A percentile compares a stretch with the other conserved stretches of the same genome.
phyloP scores from a whole-genome alignment of 768 basidiomycete species.

The Pleurotus ostreatus region DNA sequence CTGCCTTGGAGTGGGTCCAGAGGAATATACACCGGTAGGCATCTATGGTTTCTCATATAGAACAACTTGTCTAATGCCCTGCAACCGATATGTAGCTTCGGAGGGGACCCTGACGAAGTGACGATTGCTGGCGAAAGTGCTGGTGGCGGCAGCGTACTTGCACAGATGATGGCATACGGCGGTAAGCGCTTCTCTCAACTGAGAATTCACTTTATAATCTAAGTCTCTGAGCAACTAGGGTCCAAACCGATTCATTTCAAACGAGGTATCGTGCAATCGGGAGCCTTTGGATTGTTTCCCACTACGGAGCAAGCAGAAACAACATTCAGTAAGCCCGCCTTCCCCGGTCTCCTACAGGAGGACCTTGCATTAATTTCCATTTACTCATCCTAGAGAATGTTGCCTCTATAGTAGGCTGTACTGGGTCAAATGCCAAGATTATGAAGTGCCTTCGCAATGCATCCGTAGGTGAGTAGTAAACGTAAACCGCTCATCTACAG shows the following conservation, averaged over 20 bases:
- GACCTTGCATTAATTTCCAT: background rate
- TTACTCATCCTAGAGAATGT: slow-evolving; percentile 20
- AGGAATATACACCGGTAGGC: slow-evolving; percentile 23
- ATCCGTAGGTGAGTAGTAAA: slow-evolving; percentile 19
- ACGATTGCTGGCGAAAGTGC: slow-evolving; percentile 36
- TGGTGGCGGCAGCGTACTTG: slow-evolving; percentile 39
- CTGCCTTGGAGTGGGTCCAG: slow-evolving; percentile 36
- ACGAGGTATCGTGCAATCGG: slow-evolving; percentile 36
- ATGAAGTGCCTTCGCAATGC: slow-evolving; percentile 28
- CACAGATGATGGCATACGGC: slow-evolving; percentile 41
- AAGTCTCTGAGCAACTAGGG: slow-evolving; percentile 13
- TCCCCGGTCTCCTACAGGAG: background rate
- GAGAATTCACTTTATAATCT: background rate
- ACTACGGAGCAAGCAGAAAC: slow-evolving; percentile 23
- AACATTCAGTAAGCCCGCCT: slow-evolving; percentile 18
- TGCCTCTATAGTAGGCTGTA: slow-evolving; percentile 25
- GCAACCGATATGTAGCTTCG: slow-evolving; percentile 17
- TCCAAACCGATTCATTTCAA: slow-evolving; percentile 32
- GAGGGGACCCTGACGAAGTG: slow-evolving; percentile 26
- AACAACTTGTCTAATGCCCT: too few species aligned
- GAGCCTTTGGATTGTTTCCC: slow-evolving; percentile 34
- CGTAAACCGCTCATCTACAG: background rate
- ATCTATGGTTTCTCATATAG: too few species aligned
- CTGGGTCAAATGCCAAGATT: slow-evolving; percentile 19
- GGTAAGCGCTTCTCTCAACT: too few species aligned